phyloP scores from a whole-genome alignment of 176 grass and related monocot species.

The Oryza glumipatula region DNA sequence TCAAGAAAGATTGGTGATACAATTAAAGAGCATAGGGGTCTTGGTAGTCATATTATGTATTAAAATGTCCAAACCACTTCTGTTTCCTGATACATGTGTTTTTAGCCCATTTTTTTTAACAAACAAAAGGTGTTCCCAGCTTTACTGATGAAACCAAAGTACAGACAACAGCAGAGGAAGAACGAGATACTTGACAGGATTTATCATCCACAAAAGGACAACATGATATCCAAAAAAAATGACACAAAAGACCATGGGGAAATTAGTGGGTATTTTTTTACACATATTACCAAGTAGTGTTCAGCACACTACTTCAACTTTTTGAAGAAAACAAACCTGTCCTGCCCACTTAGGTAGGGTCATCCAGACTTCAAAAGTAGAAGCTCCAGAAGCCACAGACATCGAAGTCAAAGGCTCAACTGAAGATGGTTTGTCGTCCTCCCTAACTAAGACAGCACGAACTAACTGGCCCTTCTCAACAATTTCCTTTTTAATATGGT shows the following conservation, averaged over 20 bases:
- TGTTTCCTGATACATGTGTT: no score
- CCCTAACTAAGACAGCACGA: conserved; percentile 44
- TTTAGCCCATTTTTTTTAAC: no score
- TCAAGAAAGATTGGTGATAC: background rate
- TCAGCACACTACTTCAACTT: background rate
- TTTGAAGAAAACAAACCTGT: conserved; percentile 54
- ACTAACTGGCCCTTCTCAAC: conserved; percentile 70
- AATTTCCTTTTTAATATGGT: conserved; percentile 71
- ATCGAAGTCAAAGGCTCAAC: conserved; percentile 55
- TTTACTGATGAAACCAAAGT: no score
- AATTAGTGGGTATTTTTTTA: background rate
- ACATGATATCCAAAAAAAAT: no score
- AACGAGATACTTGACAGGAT: no score
- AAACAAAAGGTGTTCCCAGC: no score
- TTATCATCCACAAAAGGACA: no score
- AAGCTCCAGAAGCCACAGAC: conserved; percentile 65
- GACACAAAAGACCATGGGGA: no score
- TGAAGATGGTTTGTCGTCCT: conserved; percentile 35
- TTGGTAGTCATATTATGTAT: background rate
- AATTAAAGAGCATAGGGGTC: background rate
- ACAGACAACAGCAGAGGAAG: no score
- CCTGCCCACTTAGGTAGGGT: conserved; percentile 69
- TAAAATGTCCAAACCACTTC: background rate
- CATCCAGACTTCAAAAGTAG: conserved; percentile 75
- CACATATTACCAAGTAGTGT: background rate